A percentile compares a stretch with the other conserved stretches of the same genome.
Evolutionary conservation across 257 asterid genomes (phyloP).

Genomic region (Cinchona pubescens): DNA sequence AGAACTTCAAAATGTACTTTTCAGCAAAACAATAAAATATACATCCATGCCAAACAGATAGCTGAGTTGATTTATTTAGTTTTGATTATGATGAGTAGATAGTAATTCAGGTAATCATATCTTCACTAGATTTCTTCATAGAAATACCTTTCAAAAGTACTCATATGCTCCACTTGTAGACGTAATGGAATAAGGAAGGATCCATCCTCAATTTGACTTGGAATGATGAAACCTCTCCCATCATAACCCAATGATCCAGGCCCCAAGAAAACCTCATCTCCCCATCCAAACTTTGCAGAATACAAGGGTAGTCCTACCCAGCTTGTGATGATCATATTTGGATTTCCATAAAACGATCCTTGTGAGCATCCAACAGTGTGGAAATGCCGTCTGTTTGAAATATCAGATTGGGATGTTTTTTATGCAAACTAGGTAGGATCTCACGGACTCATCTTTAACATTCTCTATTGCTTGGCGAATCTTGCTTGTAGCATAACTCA

Average conservation of each 20-base stretch:
- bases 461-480: constrained; percentile 14
- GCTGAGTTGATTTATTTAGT: no score
- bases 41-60: no score
- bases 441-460: constrained; percentile 20
- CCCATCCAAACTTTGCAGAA: constrained; percentile 32
- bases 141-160: constrained; percentile 19
- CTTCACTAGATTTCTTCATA: constrained; percentile 16
- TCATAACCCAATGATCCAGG: constrained; percentile 29
- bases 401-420: constrained; percentile 13
- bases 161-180: constrained; percentile 26
- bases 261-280: constrained; percentile 21
- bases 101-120: no score
- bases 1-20: no score
- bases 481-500: constrained; percentile 19
- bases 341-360: constrained; percentile 28
- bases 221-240: constrained; percentile 20
- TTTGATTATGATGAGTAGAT: no score
- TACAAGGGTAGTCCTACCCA: constrained; percentile 22
- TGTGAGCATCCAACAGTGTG: constrained; percentile 16
- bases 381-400: constrained; percentile 2
- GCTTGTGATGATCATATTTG: constrained; percentile 22
- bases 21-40: no score
- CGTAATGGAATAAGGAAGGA: constrained; percentile 21
- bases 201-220: constrained; percentile 16
- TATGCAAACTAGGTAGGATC: constrained; percentile 7